These are phyloP conservation scores for Ophiostoma sp. DNA, from an alignment of 2,329 filamentous ascomycete species.

Conservation along the genomic window DNA sequence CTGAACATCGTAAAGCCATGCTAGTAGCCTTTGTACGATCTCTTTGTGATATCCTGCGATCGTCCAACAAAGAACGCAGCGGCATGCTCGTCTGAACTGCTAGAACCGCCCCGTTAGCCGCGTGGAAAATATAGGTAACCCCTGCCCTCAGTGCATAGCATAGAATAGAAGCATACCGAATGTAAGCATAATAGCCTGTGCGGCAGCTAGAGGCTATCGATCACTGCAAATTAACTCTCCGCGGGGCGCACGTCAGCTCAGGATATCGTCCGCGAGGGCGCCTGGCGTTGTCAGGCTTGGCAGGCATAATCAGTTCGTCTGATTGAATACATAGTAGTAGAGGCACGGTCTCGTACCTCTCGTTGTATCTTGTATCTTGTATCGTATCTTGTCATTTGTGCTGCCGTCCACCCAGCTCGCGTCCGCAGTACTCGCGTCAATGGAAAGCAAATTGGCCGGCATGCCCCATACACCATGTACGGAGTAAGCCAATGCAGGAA, in stretches of 20 bases:
- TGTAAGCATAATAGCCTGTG: not conserved
- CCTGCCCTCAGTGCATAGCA: not conserved
- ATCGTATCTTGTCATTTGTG: not conserved
- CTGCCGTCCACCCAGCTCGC: not conserved
- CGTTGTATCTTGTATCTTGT: not conserved
- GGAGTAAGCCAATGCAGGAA: constrained; percentile 11
- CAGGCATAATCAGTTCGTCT: not conserved
- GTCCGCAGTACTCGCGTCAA: not conserved
- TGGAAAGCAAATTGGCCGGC: not conserved
- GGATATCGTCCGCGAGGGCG: not conserved
- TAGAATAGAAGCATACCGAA: not conserved
- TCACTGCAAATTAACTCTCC: not conserved
- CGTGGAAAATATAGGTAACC: not conserved
- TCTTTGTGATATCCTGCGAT: not conserved
- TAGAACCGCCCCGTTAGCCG: not conserved
- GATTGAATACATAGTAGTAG: not conserved
- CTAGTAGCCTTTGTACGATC: not conserved
- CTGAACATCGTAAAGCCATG: not conserved
- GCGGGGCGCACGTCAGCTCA: not conserved
- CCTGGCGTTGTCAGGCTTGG: not conserved
- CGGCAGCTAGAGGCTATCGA: not conserved
- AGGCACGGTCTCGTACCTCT: not conserved
- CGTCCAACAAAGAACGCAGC: not conserved
- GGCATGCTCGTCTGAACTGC: not conserved
- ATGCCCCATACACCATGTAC: not conserved